Base-by-base conservation (phyloP, 2,329 filamentous ascomycete species). In the Parascedosporium putredinis region DNA sequence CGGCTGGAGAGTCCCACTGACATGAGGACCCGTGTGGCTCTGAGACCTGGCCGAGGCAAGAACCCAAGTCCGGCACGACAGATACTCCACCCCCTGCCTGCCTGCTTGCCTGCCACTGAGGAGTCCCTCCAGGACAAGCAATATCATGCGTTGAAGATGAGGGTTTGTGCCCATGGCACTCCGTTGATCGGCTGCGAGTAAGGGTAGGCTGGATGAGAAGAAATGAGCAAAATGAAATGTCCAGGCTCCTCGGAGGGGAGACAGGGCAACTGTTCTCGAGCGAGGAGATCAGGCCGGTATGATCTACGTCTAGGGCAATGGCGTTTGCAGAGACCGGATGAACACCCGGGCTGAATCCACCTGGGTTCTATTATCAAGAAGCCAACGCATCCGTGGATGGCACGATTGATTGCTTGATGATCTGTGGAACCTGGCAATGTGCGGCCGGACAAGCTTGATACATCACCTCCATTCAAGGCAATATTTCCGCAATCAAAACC, bases 291-390 rank as follows among this genome's bases (percentile, higher is more conserved):
- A 23, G 38, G 38, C 38, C 23, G 38, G 38, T 42, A 42, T 42
- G 38, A 42, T 42, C 38, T 42, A 22, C 38, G 18, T 24, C 38
- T 3, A 42, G 18, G 38, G 38, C 18, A 24, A 42, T 20, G 38
- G 38, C 38, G 38, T 42, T 42, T 42, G 38, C 16, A 42, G 38
- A 42, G 38, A 42, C 38, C 18, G 38, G 38, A 42, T 42, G 16
- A 42, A 42, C 38, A 42, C 38, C 38, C 38, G 38, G 38, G 20
- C 20, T 42, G 38, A 42, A n/a, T n/a, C n/a, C n/a, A n/a, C n/a
- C n/a, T n/a, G n/a, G n/a, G n/a, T n/a, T n/a, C n/a, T n/a, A n/a
- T n/a, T n/a, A n/a, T n/a, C n/a, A 42, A 20, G 16, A 4, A 42
- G 18, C 38, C 20, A 20, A 16, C 23, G 7, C 16, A 18, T 20